A percentile compares a stretch with the other conserved stretches of the same genome.
Conservation (phyloP, 257 asterid species). For the Solanum neorickii region DNA sequence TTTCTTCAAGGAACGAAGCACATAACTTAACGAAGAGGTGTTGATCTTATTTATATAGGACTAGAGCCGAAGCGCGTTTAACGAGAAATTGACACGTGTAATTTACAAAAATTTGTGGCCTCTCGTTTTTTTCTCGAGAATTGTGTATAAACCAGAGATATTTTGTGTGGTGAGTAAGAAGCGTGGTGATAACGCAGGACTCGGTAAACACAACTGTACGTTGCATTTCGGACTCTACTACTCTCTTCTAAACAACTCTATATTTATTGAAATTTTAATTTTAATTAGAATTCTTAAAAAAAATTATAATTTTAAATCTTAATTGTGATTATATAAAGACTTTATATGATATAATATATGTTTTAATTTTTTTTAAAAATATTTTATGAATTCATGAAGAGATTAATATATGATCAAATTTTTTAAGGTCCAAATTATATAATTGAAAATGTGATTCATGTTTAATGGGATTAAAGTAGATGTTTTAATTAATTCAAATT, state of each 20-base stretch:
- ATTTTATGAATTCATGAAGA: no score
- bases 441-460: not conserved
- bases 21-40: not conserved
- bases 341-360: accelerated
- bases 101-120: not conserved
- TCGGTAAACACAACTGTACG: not conserved
- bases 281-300: no score
- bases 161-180: not conserved
- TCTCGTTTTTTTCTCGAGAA: not conserved
- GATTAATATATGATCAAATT: no score
- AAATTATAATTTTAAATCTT: no score
- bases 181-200: not conserved
- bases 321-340: no score
- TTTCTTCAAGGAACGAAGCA: not conserved
- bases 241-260: not conserved
- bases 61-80: not conserved
- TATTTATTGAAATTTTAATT: not conserved
- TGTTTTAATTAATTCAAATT: no score
- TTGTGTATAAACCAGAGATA: not conserved
- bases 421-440: not conserved
- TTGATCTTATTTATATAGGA: not conserved
- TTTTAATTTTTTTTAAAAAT: no score
- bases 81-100: not conserved
- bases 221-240: not conserved
- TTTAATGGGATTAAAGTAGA: not conserved